phyloP scores from a whole-genome alignment of 805 yeast species.

The Candida lessepsii region DNA sequence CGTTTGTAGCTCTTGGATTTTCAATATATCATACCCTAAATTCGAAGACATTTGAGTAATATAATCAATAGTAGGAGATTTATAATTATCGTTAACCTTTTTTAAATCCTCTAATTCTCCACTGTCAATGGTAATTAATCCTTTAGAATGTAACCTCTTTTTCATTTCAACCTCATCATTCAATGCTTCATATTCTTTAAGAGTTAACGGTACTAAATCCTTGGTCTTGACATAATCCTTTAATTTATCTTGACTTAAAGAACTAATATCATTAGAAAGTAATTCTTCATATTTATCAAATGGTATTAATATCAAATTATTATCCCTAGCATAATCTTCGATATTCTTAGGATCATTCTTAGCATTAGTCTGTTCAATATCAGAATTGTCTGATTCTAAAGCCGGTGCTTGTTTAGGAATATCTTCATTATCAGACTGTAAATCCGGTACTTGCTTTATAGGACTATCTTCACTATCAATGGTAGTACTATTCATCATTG shows the following conservation, averaged over 20 bases:
- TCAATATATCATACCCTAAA: constrained; percentile 18
- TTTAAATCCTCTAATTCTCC: constrained; percentile 16
- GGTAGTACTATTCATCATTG: constrained; percentile 17
- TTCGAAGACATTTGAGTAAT: constrained; percentile 22
- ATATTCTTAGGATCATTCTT: constrained; percentile 18
- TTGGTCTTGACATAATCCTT: constrained; percentile 20
- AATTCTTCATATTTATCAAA: constrained; percentile 33
- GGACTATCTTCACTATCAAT: constrained; percentile 17
- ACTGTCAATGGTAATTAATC: constrained; percentile 30
- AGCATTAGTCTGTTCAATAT: constrained; percentile 8
- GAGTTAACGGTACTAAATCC: constrained; percentile 28
- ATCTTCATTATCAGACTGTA: constrained; percentile 16
- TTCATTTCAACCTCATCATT: constrained; percentile 36
- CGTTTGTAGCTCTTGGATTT: constrained; percentile 17
- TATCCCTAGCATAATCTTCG: constrained; percentile 33
- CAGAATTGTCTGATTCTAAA: constrained; percentile 21
- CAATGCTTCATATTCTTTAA: constrained; percentile 27
- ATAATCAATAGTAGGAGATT: constrained; percentile 25
- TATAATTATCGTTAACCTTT: constrained; percentile 12
- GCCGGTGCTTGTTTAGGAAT: constrained; percentile 13
- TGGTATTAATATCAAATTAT: constrained; percentile 26
- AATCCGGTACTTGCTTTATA: too few relatives aligned
- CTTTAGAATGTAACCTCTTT: constrained; percentile 26
- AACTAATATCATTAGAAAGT: constrained; percentile 22
- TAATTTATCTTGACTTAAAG: constrained; percentile 25